These are phyloP conservation scores for Tetrahymena elliotti DNA, from an alignment of 73 alveolate species.

Conservation along the genomic window DNA sequence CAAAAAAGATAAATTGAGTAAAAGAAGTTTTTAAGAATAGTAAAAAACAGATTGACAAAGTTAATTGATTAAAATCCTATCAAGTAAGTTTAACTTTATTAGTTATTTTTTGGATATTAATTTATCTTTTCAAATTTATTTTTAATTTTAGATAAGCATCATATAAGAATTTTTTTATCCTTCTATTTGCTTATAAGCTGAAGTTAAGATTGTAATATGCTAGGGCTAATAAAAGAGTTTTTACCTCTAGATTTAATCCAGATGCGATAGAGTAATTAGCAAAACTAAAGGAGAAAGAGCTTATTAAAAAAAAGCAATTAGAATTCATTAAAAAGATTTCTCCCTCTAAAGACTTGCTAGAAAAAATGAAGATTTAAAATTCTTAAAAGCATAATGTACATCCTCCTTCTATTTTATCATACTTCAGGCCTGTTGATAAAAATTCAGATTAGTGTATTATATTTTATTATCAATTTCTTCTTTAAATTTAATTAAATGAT, in stretches of 20 bases:
- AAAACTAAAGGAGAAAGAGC: not conserved
- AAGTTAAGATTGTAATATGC: not conserved
- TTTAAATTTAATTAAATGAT: not conserved
- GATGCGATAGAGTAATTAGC: not conserved
- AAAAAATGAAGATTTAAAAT: not conserved
- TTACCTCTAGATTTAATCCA: not conserved
- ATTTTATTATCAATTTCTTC: not conserved
- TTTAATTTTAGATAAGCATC: not conserved
- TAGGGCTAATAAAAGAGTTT: not conserved
- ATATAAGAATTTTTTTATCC: not conserved
- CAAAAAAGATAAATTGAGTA: not conserved
- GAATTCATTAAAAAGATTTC: not conserved
- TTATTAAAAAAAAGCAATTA: not conserved
- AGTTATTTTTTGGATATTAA: not conserved
- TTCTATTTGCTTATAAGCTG: not conserved
- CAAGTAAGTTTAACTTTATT: not conserved
- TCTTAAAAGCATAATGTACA: not conserved
- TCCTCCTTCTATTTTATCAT: not conserved
- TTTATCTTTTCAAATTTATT: not conserved
- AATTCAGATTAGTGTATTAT: not conserved
- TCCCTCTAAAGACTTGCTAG: not conserved
- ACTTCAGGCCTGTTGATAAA: not conserved
- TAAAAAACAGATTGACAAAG: not conserved
- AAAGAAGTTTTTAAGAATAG: not conserved
- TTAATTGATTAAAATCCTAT: not conserved